Evolutionary conservation across 257 asterid species (phyloP), one percentile per base, ranked within the genome.

Genomic region (Fraxinus excelsior): DNA sequence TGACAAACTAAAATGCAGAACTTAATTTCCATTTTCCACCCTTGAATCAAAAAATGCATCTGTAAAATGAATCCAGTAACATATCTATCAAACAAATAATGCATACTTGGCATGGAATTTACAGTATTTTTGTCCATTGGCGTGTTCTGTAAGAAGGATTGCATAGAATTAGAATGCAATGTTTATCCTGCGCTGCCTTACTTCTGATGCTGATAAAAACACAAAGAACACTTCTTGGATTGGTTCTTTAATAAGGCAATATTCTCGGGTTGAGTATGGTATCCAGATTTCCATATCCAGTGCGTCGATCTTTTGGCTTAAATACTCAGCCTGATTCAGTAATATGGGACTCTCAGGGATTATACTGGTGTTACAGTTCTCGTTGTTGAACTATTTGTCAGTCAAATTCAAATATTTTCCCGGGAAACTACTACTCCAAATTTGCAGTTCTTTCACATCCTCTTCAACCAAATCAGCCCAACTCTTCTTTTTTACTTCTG

Each of bases 381-480:
- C 67, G 25, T 62, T 19, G 21, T 10, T 62, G 32, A 11, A 62
- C 68, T 23, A 3, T 62, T 62, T 26, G 12, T 23, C 68, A 1
- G 34, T 23, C 6, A 25, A 11, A 62, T 12, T 29, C 67, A 14
- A 60, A 23, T 23, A 29, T 60, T 60, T 60, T 60, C 67, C 34
- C 32, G 49, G 31, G 2, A 14, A 14, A 4, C n/a, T 46, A 46
- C 56, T 49, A 19, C 14, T n/a, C 6, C 31, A 60, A 29, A 37
- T 37, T 37, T 65, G 80, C 46, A 70, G 40, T 66, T 60, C 72
- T 69, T 73, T 25, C 42, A 76, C 85, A 0, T 82, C 90, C 37
- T 87, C 88, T 72, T 87, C 90, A 75, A 82, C 87, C 83, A 82
- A 82, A 79, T 87, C 86, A 71, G 90, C 88, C 90, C 90, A 87